phyloP scores from a whole-genome alignment of 306 rosid genomes.

The Leucaena leucocephala region DNA sequence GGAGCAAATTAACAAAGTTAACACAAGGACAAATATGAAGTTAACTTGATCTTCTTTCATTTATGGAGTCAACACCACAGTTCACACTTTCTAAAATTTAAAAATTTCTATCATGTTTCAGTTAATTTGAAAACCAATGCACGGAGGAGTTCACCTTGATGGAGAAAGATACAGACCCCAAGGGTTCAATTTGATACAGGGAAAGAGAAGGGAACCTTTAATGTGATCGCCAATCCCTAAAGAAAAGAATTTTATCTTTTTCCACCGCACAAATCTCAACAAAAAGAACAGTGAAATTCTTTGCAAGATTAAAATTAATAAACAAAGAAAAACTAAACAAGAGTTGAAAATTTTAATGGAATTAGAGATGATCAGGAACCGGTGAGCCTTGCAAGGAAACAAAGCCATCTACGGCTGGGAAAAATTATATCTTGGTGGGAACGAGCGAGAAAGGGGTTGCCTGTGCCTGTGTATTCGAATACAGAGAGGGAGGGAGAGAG shows the following conservation, averaged over 20 bases:
- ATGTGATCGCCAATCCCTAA: not conserved
- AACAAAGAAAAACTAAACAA: not conserved
- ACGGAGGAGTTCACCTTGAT: not conserved
- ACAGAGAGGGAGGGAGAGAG: not conserved
- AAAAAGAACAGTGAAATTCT: not conserved
- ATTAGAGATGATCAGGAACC: not conserved
- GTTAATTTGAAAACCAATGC: not conserved
- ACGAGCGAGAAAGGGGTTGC: not conserved
- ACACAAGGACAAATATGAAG: not conserved
- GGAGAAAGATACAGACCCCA: not conserved
- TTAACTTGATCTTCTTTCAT: not conserved
- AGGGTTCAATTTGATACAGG: not conserved
- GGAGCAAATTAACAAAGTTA: not conserved
- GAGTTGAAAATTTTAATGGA: not conserved
- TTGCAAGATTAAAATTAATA: not conserved
- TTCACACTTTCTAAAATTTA: not conserved
- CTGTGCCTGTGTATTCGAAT: too few species aligned
- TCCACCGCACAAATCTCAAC: not conserved
- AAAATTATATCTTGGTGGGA: not conserved
- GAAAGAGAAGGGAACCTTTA: not conserved
- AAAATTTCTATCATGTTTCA: not conserved
- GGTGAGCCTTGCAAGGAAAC: not conserved
- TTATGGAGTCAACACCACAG: not conserved
- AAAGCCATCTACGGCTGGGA: not conserved
- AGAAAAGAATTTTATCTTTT: not conserved